These are phyloP conservation scores for Colletotrichum sojae DNA, from an alignment of 2,329 filamentous ascomycete species.

Conservation along the genomic window DNA sequence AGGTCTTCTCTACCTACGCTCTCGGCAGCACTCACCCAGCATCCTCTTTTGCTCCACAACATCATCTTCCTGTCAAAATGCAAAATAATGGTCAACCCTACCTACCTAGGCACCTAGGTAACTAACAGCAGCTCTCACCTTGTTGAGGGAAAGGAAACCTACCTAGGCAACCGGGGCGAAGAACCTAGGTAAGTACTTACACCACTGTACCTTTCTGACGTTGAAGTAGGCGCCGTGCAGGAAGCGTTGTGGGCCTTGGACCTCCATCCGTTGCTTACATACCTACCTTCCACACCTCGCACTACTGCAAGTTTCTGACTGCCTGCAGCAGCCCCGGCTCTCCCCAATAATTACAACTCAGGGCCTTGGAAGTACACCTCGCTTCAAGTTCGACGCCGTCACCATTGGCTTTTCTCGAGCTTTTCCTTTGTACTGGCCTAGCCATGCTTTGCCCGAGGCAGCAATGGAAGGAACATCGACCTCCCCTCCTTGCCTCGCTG, in stretches of 20 bases:
- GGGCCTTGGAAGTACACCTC: not conserved
- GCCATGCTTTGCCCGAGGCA: not conserved
- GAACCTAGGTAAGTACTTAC: no score
- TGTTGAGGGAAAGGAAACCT: no score
- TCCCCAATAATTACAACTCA: constrained; percentile 1
- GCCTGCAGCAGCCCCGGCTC: constrained; percentile 21
- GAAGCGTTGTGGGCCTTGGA: not conserved
- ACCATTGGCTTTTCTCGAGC: constrained; percentile 1
- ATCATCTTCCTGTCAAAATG: no score
- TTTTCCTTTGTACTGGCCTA: not conserved
- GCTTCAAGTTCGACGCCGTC: not conserved
- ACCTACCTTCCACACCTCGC: not conserved
- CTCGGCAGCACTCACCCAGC: no score
- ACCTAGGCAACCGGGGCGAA: no score
- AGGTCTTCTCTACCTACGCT: not conserved
- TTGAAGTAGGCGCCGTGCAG: not conserved
- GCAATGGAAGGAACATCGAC: not conserved
- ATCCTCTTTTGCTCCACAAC: no score
- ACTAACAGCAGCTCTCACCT: no score
- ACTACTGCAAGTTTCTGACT: constrained; percentile 21
- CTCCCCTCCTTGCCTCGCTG: constrained; percentile 9
- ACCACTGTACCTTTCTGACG: no score
- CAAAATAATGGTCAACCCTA: no score
- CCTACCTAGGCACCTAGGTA: no score
- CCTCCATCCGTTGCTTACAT: no score